These are phyloP conservation scores for Sporothrix inflata DNA, from an alignment of 2,329 filamentous ascomycete genomes.

Conservation along the genomic window DNA sequence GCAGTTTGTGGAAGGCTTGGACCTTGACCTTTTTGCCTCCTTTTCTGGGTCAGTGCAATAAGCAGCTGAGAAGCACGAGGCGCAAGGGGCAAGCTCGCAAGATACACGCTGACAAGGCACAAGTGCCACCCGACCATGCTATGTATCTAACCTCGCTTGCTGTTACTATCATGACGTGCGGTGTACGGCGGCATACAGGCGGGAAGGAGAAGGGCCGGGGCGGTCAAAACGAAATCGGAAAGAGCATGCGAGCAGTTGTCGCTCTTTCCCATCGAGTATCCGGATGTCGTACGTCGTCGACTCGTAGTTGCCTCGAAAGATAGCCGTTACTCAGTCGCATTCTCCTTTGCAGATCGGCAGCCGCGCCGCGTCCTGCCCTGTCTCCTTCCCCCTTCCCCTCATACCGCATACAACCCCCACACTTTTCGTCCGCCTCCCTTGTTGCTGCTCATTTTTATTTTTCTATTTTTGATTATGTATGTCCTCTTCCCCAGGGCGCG, in stretches of 20 bases:
- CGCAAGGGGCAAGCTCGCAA: not conserved
- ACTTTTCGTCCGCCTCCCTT: constrained; percentile 19
- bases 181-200: too few relatives aligned
- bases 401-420: constrained; percentile 22
- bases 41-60: not conserved
- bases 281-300: not conserved
- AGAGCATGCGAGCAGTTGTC: constrained; percentile 1
- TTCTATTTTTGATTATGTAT: constrained; percentile 6
- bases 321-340: not conserved
- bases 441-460: not conserved
- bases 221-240: too few relatives aligned
- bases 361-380: constrained; percentile 18
- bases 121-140: too few relatives aligned
- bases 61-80: not conserved
- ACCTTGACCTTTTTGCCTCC: constrained; percentile 2
- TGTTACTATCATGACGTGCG: not conserved
- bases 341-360: constrained; percentile 23
- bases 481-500: not conserved
- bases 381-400: not conserved
- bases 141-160: too few relatives aligned
- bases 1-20: not conserved
- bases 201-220: too few relatives aligned
- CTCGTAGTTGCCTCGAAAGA: not conserved
- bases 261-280: not conserved
- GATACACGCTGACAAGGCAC: too few relatives aligned